These are phyloP conservation scores for Seiridium unicorne DNA, from an alignment of 2,329 filamentous ascomycete genomes.

Conservation along the genomic window DNA sequence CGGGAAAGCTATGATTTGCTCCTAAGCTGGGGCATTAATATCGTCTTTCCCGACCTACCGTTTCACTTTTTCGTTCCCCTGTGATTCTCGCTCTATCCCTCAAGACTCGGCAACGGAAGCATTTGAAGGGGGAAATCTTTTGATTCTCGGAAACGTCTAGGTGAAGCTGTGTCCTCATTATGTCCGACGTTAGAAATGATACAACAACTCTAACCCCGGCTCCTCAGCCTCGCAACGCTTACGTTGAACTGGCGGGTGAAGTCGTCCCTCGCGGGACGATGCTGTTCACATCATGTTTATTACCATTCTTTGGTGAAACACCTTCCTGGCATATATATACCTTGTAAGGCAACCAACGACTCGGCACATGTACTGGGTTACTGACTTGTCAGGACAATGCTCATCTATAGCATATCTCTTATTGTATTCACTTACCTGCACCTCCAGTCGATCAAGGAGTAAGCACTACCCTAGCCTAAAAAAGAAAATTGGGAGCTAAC, in stretches of 20 bases:
- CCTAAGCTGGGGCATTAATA: too few relatives aligned
- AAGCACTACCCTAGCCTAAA: background rate
- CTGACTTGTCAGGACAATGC: background rate
- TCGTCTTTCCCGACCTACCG: too few relatives aligned
- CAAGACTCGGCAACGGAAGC: too few relatives aligned
- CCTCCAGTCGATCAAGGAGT: background rate
- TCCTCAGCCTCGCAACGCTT: background rate
- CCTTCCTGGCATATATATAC: background rate
- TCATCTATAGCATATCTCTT: background rate
- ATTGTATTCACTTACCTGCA: background rate
- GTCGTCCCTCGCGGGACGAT: background rate
- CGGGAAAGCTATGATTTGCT: too few relatives aligned
- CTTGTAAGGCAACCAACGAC: background rate
- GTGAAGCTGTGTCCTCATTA: background rate
- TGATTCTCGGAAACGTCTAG: background rate
- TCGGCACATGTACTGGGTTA: background rate
- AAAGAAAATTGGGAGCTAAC: background rate
- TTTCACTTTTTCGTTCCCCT: too few relatives aligned
- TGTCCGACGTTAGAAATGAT: background rate
- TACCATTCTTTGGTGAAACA: background rate
- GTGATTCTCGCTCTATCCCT: too few relatives aligned
- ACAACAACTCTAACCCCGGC: background rate
- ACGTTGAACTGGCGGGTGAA: background rate
- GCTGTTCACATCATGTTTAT: background rate
- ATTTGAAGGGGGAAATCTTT: too few relatives aligned